Percentiles rank a stretch among this genome's conserved stretches.
phyloP scores from a whole-genome alignment of 306 rosid genomes.

The Amphicarpaea edgeworthii region DNA sequence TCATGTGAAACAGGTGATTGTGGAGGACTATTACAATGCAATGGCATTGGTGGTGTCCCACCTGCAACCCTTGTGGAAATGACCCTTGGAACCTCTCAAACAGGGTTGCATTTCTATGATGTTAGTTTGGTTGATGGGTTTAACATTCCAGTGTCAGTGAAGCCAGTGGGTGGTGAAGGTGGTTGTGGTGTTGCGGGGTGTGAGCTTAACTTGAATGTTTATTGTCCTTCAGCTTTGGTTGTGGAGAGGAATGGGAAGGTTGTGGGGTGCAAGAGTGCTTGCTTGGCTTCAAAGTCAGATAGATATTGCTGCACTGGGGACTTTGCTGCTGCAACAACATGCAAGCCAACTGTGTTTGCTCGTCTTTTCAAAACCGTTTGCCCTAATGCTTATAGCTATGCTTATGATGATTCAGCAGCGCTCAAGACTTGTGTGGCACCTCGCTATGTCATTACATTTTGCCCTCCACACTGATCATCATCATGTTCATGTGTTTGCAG shows the following conservation, averaged over 20 bases:
- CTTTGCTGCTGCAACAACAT: conserved; percentile 50
- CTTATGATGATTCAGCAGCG: conserved; percentile 66
- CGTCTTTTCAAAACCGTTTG: conserved; percentile 68
- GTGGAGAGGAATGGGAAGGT: conserved; percentile 59
- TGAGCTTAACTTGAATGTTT: conserved; percentile 60
- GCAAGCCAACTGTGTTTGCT: conserved; percentile 62
- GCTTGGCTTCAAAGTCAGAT: conserved; percentile 68
- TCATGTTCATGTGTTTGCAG: neutral
- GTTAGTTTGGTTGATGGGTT: conserved; percentile 84
- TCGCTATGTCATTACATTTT: conserved; percentile 67
- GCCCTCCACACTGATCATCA: conserved; percentile 57
- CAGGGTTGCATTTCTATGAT: conserved; percentile 67
- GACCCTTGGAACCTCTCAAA: conserved; percentile 67
- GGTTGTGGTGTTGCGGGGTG: conserved; percentile 67
- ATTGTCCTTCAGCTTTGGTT: conserved; percentile 65
- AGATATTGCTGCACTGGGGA: conserved; percentile 73
- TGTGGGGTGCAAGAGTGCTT: conserved; percentile 82
- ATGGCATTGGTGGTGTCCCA: conserved; percentile 66
- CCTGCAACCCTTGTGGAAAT: conserved; percentile 75
- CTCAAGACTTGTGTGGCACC: conserved; percentile 67
- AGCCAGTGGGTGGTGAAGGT: conserved; percentile 40
- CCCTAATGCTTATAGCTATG: conserved; percentile 69
- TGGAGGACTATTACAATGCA: conserved; percentile 63
- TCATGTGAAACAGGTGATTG: conserved; percentile 76
- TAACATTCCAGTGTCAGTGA: conserved; percentile 67